These are phyloP conservation scores for Quercus phellos DNA, from an alignment of 331 rosid genomes.

Conservation along the genomic window DNA sequence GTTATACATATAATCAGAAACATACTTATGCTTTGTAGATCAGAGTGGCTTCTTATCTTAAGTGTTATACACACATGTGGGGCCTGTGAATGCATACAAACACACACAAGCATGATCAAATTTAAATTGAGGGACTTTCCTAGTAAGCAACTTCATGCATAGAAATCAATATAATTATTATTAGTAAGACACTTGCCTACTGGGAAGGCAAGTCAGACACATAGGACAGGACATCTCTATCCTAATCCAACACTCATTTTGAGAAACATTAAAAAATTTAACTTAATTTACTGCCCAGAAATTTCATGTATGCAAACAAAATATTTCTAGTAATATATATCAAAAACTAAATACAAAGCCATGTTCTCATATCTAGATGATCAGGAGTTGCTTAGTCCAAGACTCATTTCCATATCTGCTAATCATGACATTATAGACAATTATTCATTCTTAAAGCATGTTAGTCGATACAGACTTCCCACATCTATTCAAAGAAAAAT, in stretches of 20 bases:
- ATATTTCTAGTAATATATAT: neutral
- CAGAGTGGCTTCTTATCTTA: neutral
- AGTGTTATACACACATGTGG: neutral
- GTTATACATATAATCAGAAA: neutral
- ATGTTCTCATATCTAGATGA: neutral
- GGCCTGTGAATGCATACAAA: too few relatives aligned
- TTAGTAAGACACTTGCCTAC: neutral
- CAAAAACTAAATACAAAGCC: neutral
- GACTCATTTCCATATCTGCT: neutral
- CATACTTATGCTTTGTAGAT: neutral
- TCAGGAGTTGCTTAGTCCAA: neutral
- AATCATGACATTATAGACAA: neutral
- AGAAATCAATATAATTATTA: neutral
- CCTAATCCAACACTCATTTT: neutral
- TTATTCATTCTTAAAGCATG: neutral
- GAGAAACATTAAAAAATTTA: neutral
- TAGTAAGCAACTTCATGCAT: neutral
- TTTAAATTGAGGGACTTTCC: neutral
- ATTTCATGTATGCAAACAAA: neutral
- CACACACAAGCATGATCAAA: too few relatives aligned
- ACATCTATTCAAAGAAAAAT: neutral
- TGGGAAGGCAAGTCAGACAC: neutral
- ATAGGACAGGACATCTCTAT: neutral
- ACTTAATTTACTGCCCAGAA: neutral
- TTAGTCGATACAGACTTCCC: neutral